phyloP scores from a whole-genome alignment of 2,329 filamentous ascomycete species.

The Paraphaeosphaeria sporulosa region DNA sequence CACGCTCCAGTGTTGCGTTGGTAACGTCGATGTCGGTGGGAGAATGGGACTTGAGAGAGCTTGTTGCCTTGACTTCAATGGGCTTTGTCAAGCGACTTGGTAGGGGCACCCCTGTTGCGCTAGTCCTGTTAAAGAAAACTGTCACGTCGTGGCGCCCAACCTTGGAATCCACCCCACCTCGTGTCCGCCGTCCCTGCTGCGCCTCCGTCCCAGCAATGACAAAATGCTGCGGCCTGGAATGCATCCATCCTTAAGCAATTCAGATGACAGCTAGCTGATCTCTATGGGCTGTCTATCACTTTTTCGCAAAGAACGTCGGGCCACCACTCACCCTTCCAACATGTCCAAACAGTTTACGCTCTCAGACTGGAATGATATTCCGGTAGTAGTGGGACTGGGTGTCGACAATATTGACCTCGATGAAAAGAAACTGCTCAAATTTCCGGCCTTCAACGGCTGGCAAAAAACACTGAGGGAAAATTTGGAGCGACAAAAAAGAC shows the following conservation, averaged over 20 bases:
- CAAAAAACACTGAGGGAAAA: neutral
- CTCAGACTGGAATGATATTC: neutral
- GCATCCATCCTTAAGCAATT: neutral
- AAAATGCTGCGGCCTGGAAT: neutral
- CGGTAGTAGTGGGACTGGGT: neutral
- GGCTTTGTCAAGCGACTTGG: constrained; percentile 48
- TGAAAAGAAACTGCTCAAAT: neutral
- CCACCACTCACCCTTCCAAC: neutral
- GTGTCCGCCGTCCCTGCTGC: neutral
- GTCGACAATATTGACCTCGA: neutral
- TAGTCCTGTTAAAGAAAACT: neutral
- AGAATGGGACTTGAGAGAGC: neutral
- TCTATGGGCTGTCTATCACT: neutral
- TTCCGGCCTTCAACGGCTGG: neutral
- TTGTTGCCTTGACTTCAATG: neutral
- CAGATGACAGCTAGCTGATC: neutral
- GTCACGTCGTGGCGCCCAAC: neutral
- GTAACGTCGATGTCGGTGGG: too few relatives aligned
- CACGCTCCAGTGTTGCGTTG: too few relatives aligned
- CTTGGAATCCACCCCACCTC: neutral
- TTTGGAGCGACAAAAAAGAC: too few relatives aligned
- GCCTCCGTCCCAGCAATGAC: neutral
- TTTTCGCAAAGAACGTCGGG: neutral
- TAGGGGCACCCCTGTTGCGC: neutral
- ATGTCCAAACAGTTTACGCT: neutral